phyloP scores from a whole-genome alignment of 2,329 filamentous ascomycete species.

The Colletotrichum sp. region DNA sequence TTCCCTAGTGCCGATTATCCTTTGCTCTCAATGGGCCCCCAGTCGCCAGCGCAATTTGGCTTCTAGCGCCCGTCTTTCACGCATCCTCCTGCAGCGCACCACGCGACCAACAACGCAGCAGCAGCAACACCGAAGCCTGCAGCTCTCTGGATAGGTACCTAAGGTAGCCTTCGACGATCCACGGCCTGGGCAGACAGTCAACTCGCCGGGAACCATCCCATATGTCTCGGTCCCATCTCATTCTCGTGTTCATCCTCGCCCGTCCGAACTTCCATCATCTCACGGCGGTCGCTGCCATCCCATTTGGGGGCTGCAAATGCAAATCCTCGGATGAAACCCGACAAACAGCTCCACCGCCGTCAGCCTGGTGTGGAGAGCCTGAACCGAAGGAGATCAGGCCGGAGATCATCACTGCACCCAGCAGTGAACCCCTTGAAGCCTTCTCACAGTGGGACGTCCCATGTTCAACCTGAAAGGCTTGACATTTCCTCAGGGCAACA shows the following conservation, averaged over 20 bases:
- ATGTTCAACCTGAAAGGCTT: background rate
- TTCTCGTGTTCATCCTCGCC: background rate
- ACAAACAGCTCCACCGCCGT: background rate
- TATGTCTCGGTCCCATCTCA: constrained; percentile 1
- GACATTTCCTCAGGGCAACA: background rate
- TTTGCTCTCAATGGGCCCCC: background rate
- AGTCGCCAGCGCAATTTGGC: background rate
- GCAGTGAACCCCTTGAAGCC: background rate
- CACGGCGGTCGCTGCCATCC: background rate
- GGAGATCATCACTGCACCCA: constrained; percentile 3
- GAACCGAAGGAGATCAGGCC: background rate
- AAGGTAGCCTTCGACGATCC: background rate
- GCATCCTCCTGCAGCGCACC: background rate
- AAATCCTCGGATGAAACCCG: constrained; percentile 17
- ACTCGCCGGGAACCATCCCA: background rate
- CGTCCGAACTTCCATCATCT: background rate
- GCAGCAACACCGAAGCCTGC: background rate
- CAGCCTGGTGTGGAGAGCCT: background rate
- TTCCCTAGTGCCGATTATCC: background rate
- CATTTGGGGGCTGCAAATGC: background rate
- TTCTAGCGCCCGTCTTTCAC: background rate
- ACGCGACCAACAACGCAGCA: background rate
- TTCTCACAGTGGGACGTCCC: background rate
- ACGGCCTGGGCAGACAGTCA: background rate
- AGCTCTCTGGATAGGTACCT: background rate